phyloP scores from a whole-genome alignment of 129 eudicot species.

The Centaurea solstitialis region DNA sequence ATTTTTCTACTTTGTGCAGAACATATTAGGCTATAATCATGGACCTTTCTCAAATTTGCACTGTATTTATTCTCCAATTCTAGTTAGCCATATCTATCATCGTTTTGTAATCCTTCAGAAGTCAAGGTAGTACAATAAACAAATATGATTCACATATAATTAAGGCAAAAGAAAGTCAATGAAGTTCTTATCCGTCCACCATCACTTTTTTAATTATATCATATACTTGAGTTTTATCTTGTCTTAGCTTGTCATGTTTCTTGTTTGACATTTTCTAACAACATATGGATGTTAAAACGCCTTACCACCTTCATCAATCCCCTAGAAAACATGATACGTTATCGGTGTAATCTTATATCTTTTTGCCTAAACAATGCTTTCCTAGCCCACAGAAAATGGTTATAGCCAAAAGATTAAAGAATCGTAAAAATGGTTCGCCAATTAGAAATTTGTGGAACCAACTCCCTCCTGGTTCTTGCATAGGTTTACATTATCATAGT shows the following conservation, averaged over 20 bases:
- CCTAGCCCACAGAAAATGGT: not conserved
- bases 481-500: slow-evolving; percentile 11
- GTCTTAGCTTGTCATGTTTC: not conserved
- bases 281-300: not conserved
- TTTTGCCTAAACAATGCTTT: not conserved
- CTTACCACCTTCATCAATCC: not conserved
- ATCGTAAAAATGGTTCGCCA: not conserved
- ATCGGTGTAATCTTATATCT: not conserved
- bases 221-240: not conserved
- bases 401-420: not conserved
- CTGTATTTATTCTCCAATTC: not conserved
- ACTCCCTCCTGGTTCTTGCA: not conserved
- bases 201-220: not conserved
- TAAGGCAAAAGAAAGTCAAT: slow-evolving; percentile 4
- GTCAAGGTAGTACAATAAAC: not conserved
- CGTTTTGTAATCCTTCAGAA: not conserved
- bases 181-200: not conserved
- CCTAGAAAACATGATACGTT: not conserved
- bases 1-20: not conserved
- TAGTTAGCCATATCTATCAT: slow-evolving; percentile 1
- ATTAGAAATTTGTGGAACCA: not conserved
- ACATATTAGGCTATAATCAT: not conserved
- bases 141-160: not conserved
- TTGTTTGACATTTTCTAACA: not conserved
- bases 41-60: not conserved